Conservation (phyloP, 495 filamentous ascomycete genomes). For the Letharia columbiana region DNA sequence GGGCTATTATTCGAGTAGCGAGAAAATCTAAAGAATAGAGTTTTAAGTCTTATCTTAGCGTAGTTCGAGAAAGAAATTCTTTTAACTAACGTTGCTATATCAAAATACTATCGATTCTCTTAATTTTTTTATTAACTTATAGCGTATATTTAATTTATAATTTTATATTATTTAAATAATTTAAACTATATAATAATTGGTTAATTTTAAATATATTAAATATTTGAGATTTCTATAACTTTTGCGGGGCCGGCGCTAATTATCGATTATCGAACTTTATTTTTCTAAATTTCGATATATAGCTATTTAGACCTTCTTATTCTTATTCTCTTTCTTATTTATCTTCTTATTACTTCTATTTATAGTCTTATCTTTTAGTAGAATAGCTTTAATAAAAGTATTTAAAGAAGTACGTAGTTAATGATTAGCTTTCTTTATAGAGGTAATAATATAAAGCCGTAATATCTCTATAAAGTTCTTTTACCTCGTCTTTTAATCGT, state of each 20-base stretch:
- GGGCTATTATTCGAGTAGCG: neutral
- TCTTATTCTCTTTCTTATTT: neutral
- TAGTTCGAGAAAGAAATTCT: neutral
- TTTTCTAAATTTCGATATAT: conserved; percentile 1
- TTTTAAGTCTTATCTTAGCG: neutral
- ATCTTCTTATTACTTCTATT: too few relatives aligned
- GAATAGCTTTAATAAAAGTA: neutral
- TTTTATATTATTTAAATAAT: neutral
- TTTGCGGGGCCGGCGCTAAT: neutral
- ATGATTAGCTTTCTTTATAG: too few relatives aligned
- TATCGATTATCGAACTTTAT: neutral
- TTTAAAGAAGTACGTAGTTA: neutral
- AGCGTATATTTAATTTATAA: neutral
- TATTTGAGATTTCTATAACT: neutral
- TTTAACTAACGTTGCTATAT: neutral
- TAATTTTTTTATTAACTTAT: neutral
- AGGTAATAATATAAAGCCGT: too few relatives aligned
- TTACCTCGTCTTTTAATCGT: neutral
- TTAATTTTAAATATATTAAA: neutral
- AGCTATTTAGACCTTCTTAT: neutral
- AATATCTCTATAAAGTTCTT: neutral
- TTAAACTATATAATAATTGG: neutral
- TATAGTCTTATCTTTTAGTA: neutral
- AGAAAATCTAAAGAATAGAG: neutral
- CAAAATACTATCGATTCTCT: neutral